These are phyloP conservation scores for Calendula officinalis DNA, from an alignment of 129 eudicot species.

Conservation along the genomic window DNA sequence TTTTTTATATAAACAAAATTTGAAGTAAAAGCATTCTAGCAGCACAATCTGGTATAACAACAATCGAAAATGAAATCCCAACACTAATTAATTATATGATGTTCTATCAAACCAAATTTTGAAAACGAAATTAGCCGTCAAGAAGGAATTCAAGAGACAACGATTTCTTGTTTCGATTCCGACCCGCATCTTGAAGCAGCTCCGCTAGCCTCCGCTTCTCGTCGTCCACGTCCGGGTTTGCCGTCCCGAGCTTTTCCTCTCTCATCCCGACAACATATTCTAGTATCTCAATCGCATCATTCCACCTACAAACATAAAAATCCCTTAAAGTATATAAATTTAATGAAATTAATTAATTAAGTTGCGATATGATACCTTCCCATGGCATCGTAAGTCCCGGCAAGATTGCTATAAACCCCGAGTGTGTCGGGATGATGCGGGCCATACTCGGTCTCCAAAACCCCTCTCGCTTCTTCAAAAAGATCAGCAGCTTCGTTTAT, in stretches of 20 bases:
- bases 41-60: not conserved
- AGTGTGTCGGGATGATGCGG: slow-evolving; percentile 1
- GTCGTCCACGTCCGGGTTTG: slow-evolving; percentile 81
- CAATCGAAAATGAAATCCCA: not conserved
- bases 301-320: not conserved
- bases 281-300: not conserved
- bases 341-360: no score
- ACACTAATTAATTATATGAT: slow-evolving; percentile 12
- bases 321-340: not conserved
- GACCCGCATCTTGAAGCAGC: slow-evolving; percentile 68
- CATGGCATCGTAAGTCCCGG: slow-evolving; percentile 19
- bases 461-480: slow-evolving; percentile 10
- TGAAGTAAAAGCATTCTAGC: slow-evolving; percentile 32
- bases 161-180: slow-evolving; percentile 52
- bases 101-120: slow-evolving; percentile 20
- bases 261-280: slow-evolving; percentile 21
- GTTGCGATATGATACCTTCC: not conserved
- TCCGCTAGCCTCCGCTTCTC: slow-evolving; percentile 66
- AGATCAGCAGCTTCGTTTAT: slow-evolving; percentile 11
- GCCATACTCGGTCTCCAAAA: slow-evolving; percentile 11
- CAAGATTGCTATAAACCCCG: slow-evolving; percentile 15
- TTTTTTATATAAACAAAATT: slow-evolving; percentile 31
- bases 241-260: slow-evolving; percentile 95
- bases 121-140: slow-evolving; percentile 34
- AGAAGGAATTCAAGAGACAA: slow-evolving; percentile 69